These are phyloP conservation scores for Cadophora gregata DNA, from an alignment of 2,329 filamentous ascomycete genomes.

Conservation along the genomic window DNA sequence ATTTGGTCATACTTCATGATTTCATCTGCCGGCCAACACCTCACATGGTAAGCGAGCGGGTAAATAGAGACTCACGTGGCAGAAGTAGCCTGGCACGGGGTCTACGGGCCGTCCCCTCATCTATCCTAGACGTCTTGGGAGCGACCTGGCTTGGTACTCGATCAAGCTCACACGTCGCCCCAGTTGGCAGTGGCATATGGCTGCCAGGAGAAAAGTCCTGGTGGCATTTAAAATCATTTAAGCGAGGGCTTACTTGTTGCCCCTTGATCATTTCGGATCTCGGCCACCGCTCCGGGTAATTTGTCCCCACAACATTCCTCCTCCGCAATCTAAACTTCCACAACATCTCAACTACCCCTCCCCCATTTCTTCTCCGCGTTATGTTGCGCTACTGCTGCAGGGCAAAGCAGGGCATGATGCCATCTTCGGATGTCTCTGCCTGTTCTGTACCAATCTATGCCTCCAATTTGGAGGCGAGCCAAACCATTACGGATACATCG, in stretches of 20 bases:
- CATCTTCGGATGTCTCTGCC: slow-evolving; percentile 12
- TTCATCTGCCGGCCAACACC: background rate
- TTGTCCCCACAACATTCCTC: slow-evolving; percentile 15
- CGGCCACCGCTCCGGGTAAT: slow-evolving; percentile 8
- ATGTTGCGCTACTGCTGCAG: background rate
- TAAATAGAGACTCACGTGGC: slow-evolving; percentile 5
- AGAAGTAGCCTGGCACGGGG: background rate
- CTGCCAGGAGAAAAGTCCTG: background rate
- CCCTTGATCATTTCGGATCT: slow-evolving; percentile 18
- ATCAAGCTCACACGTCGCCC: slow-evolving; percentile 4
- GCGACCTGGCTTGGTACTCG: slow-evolving; percentile 3
- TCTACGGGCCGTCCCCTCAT: slow-evolving; percentile 23
- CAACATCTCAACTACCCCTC: slow-evolving; percentile 11
- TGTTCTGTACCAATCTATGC: background rate
- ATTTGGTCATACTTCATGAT: slow-evolving; percentile 5
- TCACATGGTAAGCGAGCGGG: background rate
- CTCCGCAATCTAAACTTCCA: slow-evolving; percentile 4
- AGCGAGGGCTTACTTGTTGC: slow-evolving; percentile 18
- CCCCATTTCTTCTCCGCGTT: slow-evolving; percentile 18
- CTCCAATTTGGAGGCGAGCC: slow-evolving; percentile 18
- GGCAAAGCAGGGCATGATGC: background rate
- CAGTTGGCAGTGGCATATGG: slow-evolving; percentile 1
- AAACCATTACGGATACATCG: slow-evolving; percentile 7
- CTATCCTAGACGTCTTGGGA: slow-evolving; percentile 11
- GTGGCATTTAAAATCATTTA: slow-evolving; percentile 19